Evolutionary conservation across 1,284 basidiomycete species (phyloP), one percentile per base, ranked within the genome.

Genomic region (Cryptococcus jaspeensis): DNA sequence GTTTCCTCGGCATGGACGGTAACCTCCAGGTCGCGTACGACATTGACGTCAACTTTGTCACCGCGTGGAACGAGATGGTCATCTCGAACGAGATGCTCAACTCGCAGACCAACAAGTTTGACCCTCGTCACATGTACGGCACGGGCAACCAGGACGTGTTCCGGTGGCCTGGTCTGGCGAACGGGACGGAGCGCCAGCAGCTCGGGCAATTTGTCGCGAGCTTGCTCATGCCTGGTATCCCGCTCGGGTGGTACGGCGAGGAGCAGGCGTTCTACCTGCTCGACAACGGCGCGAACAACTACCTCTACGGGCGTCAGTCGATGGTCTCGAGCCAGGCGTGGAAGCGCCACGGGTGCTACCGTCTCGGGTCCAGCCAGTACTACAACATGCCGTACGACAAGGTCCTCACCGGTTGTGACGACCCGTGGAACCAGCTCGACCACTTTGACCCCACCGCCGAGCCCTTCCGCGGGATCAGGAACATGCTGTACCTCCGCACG

Each of bases 1-100:
- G 91, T 50, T 91, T 92, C 79, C 82, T 94, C 41, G 90, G 91
- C 56, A 90, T 94, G 89, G 92, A 95, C 68, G 92, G 92, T 67
- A 92, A 93, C 74, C 80, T 94, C 35, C 83, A 87, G 62, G 92
- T 90, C 49, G 90, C 88, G 7, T 92, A 88, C 75, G 92, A 95
- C 70, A 79, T 91, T 28, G 81, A 84, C 59, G 77, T 81, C 71
- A 89, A 94, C 76, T 92, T 94, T 71, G 80, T 92, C 73, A 85
- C 85, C 0, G 85, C 88, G 0, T 95, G 91, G 91, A 90, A 90
- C 73, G 79, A 90, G 73, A 91, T 94, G 85, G 87, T 92, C 65
- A 84, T 88, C 65, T 83, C 84, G 73, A 87, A 95, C 69, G 92
- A 95, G 70, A 87, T 94, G 65, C 61, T 94, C 55, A 93, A 94